Evolutionary conservation across 768 basidiomycete species (phyloP).

Genomic region (Boletus rubropictus): DNA sequence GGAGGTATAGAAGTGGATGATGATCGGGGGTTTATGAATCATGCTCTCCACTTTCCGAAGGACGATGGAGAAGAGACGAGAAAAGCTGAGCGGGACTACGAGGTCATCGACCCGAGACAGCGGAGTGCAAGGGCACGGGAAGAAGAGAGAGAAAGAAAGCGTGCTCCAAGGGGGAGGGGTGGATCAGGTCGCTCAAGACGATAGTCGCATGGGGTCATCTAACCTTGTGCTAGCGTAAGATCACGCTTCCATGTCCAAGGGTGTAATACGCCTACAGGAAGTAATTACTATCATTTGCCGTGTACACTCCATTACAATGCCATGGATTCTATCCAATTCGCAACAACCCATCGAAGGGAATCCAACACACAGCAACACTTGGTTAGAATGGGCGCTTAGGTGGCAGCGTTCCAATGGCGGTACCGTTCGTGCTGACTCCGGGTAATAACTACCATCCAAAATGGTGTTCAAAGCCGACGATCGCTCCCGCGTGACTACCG

Average conservation of each 20-base stretch:
- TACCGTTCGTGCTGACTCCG: background rate
- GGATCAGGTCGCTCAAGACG: conserved; percentile 20
- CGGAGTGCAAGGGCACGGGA: conserved; percentile 69
- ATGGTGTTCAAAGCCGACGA: no score
- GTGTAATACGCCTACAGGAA: no score
- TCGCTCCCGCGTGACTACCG: background rate
- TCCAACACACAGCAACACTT: background rate
- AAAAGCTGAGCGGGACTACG: conserved; percentile 82
- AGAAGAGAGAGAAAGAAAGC: conserved; percentile 68
- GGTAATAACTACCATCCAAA: no score
- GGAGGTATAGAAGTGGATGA: conserved; percentile 72
- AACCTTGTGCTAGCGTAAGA: background rate
- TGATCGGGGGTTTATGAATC: conserved; percentile 68
- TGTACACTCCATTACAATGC: background rate
- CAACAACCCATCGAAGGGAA: background rate
- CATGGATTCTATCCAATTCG: background rate
- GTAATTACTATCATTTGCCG: no score
- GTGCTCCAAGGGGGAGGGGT: conserved; percentile 24
- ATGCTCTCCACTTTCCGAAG: conserved; percentile 71
- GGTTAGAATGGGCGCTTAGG: background rate
- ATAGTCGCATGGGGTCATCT: conserved; percentile 6
- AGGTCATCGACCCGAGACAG: conserved; percentile 81
- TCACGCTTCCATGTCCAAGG: background rate
- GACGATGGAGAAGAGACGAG: conserved; percentile 67
- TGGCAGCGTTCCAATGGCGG: conserved; percentile 1